Evolutionary conservation across 2,329 filamentous ascomycete species (phyloP).

Genomic region (Cryphonectria radicalis): DNA sequence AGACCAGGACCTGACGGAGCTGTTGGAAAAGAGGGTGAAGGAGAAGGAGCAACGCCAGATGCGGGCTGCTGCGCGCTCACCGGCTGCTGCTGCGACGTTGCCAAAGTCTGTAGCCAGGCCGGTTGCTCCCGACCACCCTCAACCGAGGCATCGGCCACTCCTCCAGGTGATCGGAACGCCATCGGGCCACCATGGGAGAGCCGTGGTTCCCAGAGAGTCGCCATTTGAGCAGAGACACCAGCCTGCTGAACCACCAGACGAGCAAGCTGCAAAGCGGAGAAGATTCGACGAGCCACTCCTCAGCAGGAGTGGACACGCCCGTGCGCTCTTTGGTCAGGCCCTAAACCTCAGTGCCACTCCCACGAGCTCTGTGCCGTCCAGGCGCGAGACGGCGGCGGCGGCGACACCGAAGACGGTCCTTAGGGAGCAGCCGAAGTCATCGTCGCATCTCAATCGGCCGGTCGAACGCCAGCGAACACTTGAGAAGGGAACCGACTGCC

Average conservation of each 20-base stretch:
- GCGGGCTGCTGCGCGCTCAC: constrained; percentile 46
- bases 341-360: constrained; percentile 48
- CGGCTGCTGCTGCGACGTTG: constrained; percentile 31
- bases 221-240: constrained; percentile 65
- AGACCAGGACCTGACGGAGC: constrained; percentile 76
- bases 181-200: constrained; percentile 65
- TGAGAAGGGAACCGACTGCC: neutral
- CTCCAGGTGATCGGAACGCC: constrained; percentile 68
- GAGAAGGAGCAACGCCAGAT: constrained; percentile 56
- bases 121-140: constrained; percentile 39
- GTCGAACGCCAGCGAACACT: neutral
- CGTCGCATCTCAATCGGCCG: constrained; percentile 6
- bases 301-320: constrained; percentile 54
- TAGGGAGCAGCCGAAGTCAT: neutral
- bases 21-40: constrained; percentile 72
- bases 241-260: constrained; percentile 32
- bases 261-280: constrained; percentile 46
- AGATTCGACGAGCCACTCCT: constrained; percentile 44
- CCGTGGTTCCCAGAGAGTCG: constrained; percentile 60
- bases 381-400: neutral
- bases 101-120: constrained; percentile 34
- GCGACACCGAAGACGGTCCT: neutral
- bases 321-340: constrained; percentile 54
- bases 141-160: constrained; percentile 49
- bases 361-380: constrained; percentile 39